Conservation (phyloP, 441 rosid genomes). For the Omphalea diandra region DNA sequence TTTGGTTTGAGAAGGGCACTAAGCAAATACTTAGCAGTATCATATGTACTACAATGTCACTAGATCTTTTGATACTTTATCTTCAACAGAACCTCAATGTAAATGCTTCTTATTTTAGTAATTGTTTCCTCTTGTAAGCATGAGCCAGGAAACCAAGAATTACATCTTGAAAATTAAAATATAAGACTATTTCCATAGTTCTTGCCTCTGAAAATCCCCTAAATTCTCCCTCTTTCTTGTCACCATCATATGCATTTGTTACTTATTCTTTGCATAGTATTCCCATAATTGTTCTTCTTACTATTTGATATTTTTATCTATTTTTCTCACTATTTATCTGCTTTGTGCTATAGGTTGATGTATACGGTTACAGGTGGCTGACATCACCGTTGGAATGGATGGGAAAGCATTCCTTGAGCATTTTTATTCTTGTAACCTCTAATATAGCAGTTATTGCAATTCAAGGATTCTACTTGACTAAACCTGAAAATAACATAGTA, state of each 20-base stretch:
- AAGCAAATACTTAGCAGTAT: neutral
- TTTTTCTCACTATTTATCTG: neutral
- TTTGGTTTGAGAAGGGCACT: no score
- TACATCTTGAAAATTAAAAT: slow-evolving; percentile 5
- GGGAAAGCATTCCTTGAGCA: slow-evolving; percentile 35
- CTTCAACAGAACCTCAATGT: neutral
- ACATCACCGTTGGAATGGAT: slow-evolving; percentile 31
- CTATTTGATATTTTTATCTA: neutral
- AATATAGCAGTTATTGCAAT: slow-evolving; percentile 26
- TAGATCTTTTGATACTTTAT: neutral
- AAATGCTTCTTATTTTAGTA: neutral
- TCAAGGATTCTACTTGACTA: slow-evolving; percentile 32
- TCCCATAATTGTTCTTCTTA: neutral
- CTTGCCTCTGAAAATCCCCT: neutral
- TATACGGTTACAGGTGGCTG: slow-evolving; percentile 18
- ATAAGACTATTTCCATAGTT: neutral
- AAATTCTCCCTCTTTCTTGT: neutral
- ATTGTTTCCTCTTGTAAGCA: no score
- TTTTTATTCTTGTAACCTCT: slow-evolving; percentile 27
- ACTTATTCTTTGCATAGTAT: neutral
- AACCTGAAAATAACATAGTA: slow-evolving; percentile 29
- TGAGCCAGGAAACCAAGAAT: neutral
- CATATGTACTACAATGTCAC: neutral
- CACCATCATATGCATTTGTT: no score
- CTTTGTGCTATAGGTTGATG: slow-evolving; percentile 26